Evolutionary conservation across 148 eudicot species (phyloP).

Genomic region (Pharnaceum exiguum): DNA sequence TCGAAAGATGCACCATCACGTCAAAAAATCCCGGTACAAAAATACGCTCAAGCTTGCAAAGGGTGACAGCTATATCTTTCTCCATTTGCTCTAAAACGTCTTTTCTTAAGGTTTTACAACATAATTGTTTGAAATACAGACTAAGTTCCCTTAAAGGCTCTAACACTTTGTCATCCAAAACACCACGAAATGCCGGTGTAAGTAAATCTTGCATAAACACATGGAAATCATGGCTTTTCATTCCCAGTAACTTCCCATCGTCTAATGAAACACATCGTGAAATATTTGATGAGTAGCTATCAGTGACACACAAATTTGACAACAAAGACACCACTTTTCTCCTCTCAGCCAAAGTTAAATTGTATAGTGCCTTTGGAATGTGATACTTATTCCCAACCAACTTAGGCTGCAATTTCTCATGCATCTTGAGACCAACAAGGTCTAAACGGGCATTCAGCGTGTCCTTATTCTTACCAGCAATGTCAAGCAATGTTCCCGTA

Average conservation of each 20-base stretch:
- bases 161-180: neutral
- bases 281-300: constrained; percentile 27
- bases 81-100: constrained; percentile 10
- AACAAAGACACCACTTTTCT: neutral
- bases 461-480: constrained; percentile 21
- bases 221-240: constrained; percentile 30
- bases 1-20: constrained; percentile 1
- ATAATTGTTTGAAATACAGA: constrained; percentile 9
- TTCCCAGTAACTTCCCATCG: constrained; percentile 5
- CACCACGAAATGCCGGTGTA: neutral
- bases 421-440: constrained; percentile 1
- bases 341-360: neutral
- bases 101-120: constrained; percentile 1
- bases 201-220: constrained; percentile 12
- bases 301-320: constrained; percentile 2
- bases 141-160: constrained; percentile 7
- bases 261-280: constrained; percentile 12
- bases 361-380: constrained; percentile 3
- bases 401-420: constrained; percentile 2
- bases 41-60: neutral
- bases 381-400: neutral
- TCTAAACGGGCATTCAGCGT: constrained; percentile 4
- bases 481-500: constrained; percentile 2
- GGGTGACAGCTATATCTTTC: neutral
- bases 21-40: constrained; percentile 6